Base-by-base conservation (phyloP, 805 yeast species). In the Debaryomyces maramus region DNA sequence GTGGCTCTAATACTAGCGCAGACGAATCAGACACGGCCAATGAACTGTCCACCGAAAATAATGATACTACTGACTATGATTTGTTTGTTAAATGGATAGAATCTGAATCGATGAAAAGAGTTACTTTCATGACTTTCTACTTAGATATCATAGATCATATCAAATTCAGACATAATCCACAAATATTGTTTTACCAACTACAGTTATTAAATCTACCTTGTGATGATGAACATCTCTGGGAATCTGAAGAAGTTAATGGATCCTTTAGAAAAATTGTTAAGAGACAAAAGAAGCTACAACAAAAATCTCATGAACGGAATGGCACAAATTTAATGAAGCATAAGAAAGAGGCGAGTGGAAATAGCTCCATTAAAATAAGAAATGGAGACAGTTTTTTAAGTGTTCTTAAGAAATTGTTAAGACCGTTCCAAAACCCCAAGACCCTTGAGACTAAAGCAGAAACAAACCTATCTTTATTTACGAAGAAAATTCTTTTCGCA, bases 111-210 rank as follows among this genome's bases (percentile, higher is more conserved):
- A 70, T 85, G 71, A 88, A 88, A 56, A 63, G 96, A 41, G 75
- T 85, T 1, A 86, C 95, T 0, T 78, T 82, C 43, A 79, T 85
- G 80, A 88, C 95, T 10, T 88, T 88, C 56, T 84, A 83, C 55
- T 70, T 85, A 52, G 96, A 88, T 60, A 81, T 85, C 2, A 74
- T 83, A 2, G 95, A 88, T 64, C 85, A 88, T 27, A 78, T 84
- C 11, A 75, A 85, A 35, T 87, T 84, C 58, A 85, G 95, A 5
- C 95, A 88, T 60, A 77, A 83, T 42, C 74, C 74, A 0, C 67
- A 60, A 22, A 63, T 70, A 13, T 45, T 58, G 16, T 67, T 68
- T 40, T 56, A 61, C 36, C 74, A 68, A 37, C 48, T 68, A 22
- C 74, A 70, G 47, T 45, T 70, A 11, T 48, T 70, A 29, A 65